These are phyloP conservation scores for Dactylellina sp. DNA, from an alignment of 2,329 filamentous ascomycete species.

Conservation along the genomic window DNA sequence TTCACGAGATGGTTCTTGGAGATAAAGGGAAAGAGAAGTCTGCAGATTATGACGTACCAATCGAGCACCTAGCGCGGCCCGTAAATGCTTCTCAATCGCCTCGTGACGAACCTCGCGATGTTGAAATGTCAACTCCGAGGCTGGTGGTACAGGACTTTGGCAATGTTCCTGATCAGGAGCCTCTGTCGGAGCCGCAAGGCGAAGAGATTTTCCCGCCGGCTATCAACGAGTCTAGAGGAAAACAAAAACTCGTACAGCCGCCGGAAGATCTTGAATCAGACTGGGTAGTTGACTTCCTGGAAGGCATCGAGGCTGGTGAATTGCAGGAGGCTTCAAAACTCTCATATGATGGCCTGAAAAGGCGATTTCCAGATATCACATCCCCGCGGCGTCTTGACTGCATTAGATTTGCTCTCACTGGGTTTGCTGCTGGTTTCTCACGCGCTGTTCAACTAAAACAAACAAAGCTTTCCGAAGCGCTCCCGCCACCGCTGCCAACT, in stretches of 20 bases:
- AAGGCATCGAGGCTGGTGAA: constrained; percentile 29
- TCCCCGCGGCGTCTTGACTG: constrained; percentile 30
- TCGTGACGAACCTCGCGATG: constrained; percentile 32
- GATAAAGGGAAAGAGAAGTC: constrained; percentile 26
- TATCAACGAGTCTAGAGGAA: neutral
- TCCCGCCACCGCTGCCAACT: constrained; percentile 7
- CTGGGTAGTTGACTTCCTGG: constrained; percentile 36
- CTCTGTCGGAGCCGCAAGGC: constrained; percentile 19
- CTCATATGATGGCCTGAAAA: constrained; percentile 20
- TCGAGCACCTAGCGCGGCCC: constrained; percentile 13
- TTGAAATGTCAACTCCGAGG: constrained; percentile 44
- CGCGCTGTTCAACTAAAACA: constrained; percentile 20
- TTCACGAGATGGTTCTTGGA: no score
- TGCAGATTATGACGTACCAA: constrained; percentile 4
- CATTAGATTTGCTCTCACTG: constrained; percentile 39
- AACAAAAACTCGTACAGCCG: neutral
- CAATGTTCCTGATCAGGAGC: constrained; percentile 40
- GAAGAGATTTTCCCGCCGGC: neutral
- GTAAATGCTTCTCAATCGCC: constrained; percentile 11
- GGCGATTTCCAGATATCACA: constrained; percentile 28
- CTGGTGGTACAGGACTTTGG: constrained; percentile 30
- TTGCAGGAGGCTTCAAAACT: constrained; percentile 34
- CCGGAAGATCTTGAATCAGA: constrained; percentile 28
- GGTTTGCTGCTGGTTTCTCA: constrained; percentile 35
- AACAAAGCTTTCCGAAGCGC: constrained; percentile 6